Base-by-base conservation (phyloP, 371 early-diverging fungal genomes). In the Paraphysoderma sedebokerense region DNA sequence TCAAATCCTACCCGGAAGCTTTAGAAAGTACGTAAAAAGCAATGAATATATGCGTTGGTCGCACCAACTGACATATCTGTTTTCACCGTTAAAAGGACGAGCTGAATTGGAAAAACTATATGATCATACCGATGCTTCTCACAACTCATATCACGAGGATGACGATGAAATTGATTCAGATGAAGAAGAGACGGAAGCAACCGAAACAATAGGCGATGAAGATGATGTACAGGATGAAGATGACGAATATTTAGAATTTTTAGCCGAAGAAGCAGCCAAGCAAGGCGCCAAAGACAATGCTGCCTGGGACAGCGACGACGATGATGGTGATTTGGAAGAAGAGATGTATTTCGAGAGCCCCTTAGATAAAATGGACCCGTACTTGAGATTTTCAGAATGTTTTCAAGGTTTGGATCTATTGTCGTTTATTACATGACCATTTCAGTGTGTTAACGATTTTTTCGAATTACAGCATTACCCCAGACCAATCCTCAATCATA, bases 361-460 rank as follows among this genome's bases (percentile, higher is more conserved):
- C 13, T 63, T 91, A 49, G 93, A 92, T 54, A 63, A 72, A 33
- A 59, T 92, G 37, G 79, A 92, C 55, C 78, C 82, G 4, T 87
- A 86, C 62, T 53, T 77, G 23, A 67, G 68, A 48, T 82, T 91
- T 32, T 50, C 46, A n/a, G 22, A 36, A 22, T 44, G 51, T 8
- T 31, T 62, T 32, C 37, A 49, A 31, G 46, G 35, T 34, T 13
- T 17, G 35, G n/a, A n/a, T n/a, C n/a, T n/a, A n/a, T n/a, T n/a
- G n/a, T n/a, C n/a, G n/a, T n/a, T n/a, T n/a, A n/a, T n/a, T n/a
- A n/a, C n/a, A n/a, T n/a, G n/a, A n/a, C n/a, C n/a, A n/a, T n/a
- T n/a, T n/a, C n/a, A n/a, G n/a, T n/a, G n/a, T n/a, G n/a, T n/a
- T n/a, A n/a, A n/a, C n/a, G n/a, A n/a, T n/a, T n/a, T n/a, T n/a